Conservation (phyloP, 805 yeast genomes). For the Torulaspora gathmanii region DNA sequence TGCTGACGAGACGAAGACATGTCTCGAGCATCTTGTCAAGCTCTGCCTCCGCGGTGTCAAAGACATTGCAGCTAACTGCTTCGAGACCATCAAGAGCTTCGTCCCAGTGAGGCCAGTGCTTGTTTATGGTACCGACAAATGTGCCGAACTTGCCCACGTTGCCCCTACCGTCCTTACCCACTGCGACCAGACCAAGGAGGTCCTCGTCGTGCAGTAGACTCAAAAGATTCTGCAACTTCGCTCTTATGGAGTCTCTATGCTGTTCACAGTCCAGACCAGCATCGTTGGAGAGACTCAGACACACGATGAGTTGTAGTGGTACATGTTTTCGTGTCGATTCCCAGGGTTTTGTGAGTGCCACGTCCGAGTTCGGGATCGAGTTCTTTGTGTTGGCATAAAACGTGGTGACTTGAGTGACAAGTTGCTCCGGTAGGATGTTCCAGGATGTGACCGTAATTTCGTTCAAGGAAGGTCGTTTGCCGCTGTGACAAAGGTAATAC, state of each 20-base stretch:
- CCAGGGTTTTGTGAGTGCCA: conserved; percentile 37
- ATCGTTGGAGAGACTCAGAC: conserved; percentile 36
- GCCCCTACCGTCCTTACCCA: conserved; percentile 45
- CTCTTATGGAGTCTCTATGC: conserved; percentile 29
- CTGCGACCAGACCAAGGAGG: conserved; percentile 44
- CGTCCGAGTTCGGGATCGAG: conserved; percentile 27
- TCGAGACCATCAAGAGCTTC: conserved; percentile 20
- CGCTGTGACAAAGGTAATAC: conserved; percentile 26
- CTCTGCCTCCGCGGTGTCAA: conserved; percentile 18
- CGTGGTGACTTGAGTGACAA: conserved; percentile 38
- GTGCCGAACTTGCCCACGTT: conserved; percentile 37
- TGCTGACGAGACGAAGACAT: conserved; percentile 22
- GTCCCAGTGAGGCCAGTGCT: conserved; percentile 48
- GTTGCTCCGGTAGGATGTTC: conserved; percentile 37
- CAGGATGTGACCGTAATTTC: conserved; percentile 52
- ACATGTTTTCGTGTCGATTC: conserved; percentile 12
- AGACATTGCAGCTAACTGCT: conserved; percentile 22
- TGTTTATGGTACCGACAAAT: conserved; percentile 44
- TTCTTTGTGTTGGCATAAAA: conserved; percentile 37
- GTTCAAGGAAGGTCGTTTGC: conserved; percentile 24
- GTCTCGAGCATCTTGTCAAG: conserved; percentile 23
- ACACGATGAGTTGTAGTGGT: conserved; percentile 42
- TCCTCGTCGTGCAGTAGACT: conserved; percentile 37
- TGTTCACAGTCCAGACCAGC: conserved; percentile 22
- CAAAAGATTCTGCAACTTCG: conserved; percentile 30